These are phyloP conservation scores for Saccharomyces mikatae DNA, from an alignment of 805 yeast genomes.

Conservation along the genomic window DNA sequence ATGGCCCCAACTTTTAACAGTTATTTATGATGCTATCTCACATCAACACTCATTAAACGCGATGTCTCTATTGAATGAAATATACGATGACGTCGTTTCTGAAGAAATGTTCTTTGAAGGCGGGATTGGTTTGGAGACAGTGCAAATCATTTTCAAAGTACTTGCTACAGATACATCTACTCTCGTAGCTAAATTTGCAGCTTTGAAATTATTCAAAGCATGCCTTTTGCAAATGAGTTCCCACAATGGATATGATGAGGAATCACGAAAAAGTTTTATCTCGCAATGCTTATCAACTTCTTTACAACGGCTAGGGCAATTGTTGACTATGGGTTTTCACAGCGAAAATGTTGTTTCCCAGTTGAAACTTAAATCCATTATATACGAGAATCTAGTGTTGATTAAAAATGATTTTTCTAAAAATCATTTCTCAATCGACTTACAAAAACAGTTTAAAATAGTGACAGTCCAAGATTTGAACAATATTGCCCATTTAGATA, in stretches of 20 bases:
- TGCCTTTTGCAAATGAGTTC: conserved; percentile 45
- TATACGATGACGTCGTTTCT: conserved; percentile 77
- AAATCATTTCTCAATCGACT: conserved; percentile 11
- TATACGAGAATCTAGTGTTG: conserved; percentile 19
- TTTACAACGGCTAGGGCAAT: conserved; percentile 7
- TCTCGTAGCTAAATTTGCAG: conserved; percentile 38
- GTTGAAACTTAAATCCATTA: conserved; percentile 9
- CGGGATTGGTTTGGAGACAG: conserved; percentile 52
- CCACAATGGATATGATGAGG: conserved; percentile 8
- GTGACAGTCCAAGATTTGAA: conserved; percentile 14
- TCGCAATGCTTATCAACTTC: conserved; percentile 13
- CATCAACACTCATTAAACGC: conserved; percentile 40
- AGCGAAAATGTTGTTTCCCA: background rate
- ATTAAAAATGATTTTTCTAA: conserved; percentile 20
- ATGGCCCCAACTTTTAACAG: conserved; percentile 68
- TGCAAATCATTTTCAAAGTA: conserved; percentile 41
- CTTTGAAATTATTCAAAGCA: conserved; percentile 45
- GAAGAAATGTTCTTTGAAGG: conserved; percentile 81
- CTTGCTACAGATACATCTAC: conserved; percentile 24
- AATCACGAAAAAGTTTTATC: conserved; percentile 15
- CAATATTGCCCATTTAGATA: background rate
- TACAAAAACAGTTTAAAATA: conserved; percentile 6
- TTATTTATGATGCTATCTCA: conserved; percentile 38
- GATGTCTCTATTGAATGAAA: conserved; percentile 55
- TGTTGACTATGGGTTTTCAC: conserved; percentile 5